phyloP scores from a whole-genome alignment of 805 yeast genomes.

The Myxozyma vanderwaltii region DNA sequence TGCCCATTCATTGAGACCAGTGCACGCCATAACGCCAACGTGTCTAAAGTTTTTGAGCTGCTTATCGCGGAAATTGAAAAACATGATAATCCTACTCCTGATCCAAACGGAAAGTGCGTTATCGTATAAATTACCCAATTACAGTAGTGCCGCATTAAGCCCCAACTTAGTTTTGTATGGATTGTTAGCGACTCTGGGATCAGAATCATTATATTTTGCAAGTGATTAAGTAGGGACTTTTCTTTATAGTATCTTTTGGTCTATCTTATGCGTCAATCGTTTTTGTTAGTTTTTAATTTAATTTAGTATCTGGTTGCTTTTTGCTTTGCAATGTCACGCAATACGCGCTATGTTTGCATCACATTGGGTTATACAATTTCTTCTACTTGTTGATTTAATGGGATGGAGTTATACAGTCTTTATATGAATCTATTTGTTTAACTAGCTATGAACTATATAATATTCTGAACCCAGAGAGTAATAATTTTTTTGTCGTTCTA shows the following conservation, averaged over 20 bases:
- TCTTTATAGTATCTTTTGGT: not conserved
- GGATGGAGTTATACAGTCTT: conserved; percentile 8
- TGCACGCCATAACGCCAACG: conserved; percentile 73
- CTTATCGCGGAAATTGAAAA: conserved; percentile 64
- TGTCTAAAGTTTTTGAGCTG: conserved; percentile 56
- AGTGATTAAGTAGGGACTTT: no score
- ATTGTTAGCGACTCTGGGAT: no score
- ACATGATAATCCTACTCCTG: conserved; percentile 55
- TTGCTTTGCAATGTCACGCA: not conserved
- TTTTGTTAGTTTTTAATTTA: not conserved
- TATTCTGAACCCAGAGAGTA: not conserved
- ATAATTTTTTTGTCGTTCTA: no score
- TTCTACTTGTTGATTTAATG: not conserved
- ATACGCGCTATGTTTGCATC: not conserved
- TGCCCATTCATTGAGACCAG: conserved; percentile 81
- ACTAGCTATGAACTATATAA: not conserved
- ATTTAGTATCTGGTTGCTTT: no score
- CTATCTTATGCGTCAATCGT: not conserved
- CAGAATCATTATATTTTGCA: no score
- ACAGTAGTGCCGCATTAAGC: no score
- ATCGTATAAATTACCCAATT: conserved; percentile 1
- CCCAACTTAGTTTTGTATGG: no score
- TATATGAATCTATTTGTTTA: not conserved
- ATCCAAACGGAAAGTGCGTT: conserved; percentile 19
- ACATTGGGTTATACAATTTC: not conserved